Evolutionary conservation across 2,329 filamentous ascomycete species (phyloP).

Genomic region (Sporothrix variecibatus): DNA sequence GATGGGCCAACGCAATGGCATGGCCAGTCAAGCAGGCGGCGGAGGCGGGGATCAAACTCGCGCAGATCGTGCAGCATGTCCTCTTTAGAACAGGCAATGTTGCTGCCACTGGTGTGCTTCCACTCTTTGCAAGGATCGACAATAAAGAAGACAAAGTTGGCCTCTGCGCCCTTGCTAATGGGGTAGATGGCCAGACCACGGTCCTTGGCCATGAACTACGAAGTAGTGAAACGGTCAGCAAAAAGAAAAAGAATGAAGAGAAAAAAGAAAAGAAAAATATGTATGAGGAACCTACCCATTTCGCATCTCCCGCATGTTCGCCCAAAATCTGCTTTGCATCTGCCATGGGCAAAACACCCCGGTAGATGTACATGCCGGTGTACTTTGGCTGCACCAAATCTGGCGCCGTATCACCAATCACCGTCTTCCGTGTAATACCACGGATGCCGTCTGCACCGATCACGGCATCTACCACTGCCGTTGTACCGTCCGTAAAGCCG

Average conservation of each 20-base stretch:
- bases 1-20: neutral
- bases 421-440: neutral
- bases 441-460: neutral
- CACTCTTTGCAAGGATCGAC: neutral
- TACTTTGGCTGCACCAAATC: neutral
- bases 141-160: neutral
- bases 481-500: neutral
- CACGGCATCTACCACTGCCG: neutral
- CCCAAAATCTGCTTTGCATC: neutral
- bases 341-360: neutral
- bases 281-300: neutral
- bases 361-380: neutral
- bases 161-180: neutral
- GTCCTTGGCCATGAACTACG: neutral
- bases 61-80: neutral
- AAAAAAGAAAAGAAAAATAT: neutral
- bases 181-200: neutral
- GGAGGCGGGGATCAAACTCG: neutral
- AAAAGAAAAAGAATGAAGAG: neutral
- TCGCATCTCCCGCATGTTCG: neutral
- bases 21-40: neutral
- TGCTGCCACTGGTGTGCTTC: neutral
- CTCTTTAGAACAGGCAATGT: neutral
- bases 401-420: neutral
- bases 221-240: neutral